Percentiles rank a stretch among this genome's conserved stretches.
Evolutionary conservation across 768 basidiomycete species (phyloP).

Genomic region (Tulasnella sp.): DNA sequence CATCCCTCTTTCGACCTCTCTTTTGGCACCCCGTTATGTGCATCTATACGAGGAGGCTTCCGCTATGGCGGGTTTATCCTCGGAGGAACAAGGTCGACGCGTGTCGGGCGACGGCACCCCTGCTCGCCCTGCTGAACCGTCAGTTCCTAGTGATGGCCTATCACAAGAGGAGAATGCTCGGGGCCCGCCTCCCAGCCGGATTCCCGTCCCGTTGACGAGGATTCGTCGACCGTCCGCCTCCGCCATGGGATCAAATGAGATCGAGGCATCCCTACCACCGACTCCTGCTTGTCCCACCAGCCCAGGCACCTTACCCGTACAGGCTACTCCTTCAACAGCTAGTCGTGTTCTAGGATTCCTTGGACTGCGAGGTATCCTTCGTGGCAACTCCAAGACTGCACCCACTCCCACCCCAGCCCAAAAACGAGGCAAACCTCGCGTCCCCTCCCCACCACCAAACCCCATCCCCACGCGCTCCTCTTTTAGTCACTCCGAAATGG

Average conservation of each 20-base stretch:
- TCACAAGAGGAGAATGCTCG: too few relatives aligned
- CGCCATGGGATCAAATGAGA: background rate
- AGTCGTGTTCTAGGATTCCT: conserved; percentile 33
- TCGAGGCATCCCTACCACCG: background rate
- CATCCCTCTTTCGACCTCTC: conserved; percentile 4
- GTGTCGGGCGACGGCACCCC: background rate
- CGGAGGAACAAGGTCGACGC: background rate
- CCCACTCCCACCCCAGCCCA: background rate
- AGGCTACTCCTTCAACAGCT: conserved; percentile 29
- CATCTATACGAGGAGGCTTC: conserved; percentile 29
- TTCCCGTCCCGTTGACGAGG: conserved; percentile 12
- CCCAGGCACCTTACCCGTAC: background rate
- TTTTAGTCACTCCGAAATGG: background rate
- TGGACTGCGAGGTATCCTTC: conserved; percentile 26
- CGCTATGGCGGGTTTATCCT: conserved; percentile 22
- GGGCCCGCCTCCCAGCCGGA: background rate
- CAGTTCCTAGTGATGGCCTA: background rate
- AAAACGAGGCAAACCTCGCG: conserved; percentile 7
- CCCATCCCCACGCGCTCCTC: background rate
- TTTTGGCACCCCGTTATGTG: conserved; percentile 22
- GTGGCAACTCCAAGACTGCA: background rate
- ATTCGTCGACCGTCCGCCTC: background rate
- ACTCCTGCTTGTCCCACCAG: background rate
- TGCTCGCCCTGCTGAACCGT: background rate
- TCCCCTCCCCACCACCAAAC: conserved; percentile 3